Conservation (phyloP, 768 basidiomycete genomes). For the Leucocoprinus sp. region DNA sequence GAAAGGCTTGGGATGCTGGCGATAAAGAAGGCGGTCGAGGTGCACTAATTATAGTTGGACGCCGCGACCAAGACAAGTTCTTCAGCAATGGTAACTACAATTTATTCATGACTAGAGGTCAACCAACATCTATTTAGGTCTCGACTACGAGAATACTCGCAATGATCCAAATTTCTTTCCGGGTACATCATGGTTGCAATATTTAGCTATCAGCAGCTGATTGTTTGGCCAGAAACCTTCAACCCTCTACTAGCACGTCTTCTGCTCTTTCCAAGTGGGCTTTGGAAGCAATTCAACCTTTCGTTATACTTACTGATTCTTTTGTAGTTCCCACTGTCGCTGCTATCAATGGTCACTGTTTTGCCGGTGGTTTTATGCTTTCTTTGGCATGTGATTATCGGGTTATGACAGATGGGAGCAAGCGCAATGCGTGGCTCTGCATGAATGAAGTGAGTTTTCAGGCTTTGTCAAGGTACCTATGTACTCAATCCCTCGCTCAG, state of each 20-base stretch:
- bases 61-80: conserved; percentile 74
- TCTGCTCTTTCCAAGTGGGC: conserved; percentile 67
- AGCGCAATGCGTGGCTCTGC: conserved; percentile 74
- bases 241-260: conserved; percentile 66
- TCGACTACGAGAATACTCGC: conserved; percentile 49
- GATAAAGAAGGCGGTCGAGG: conserved; percentile 52
- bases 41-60: conserved; percentile 71
- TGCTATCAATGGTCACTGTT: conserved; percentile 80
- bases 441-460: conserved; percentile 78
- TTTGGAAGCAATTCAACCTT: neutral
- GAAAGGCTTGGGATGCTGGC: conserved; percentile 31
- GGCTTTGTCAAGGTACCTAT: neutral
- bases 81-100: conserved; percentile 65
- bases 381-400: conserved; percentile 83
- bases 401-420: conserved; percentile 76
- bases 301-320: neutral
- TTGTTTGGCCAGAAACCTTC: conserved; percentile 44
- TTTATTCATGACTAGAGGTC: neutral
- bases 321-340: conserved; percentile 67
- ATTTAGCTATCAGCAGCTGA: conserved; percentile 8
- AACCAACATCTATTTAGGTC: conserved; percentile 32
- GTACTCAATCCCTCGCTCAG: conserved; percentile 24
- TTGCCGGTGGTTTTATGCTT: conserved; percentile 76
- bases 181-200: conserved; percentile 26
- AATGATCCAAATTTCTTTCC: conserved; percentile 57